Conservation (phyloP, 257 asterid genomes). For the Solanum clarkiae region DNA sequence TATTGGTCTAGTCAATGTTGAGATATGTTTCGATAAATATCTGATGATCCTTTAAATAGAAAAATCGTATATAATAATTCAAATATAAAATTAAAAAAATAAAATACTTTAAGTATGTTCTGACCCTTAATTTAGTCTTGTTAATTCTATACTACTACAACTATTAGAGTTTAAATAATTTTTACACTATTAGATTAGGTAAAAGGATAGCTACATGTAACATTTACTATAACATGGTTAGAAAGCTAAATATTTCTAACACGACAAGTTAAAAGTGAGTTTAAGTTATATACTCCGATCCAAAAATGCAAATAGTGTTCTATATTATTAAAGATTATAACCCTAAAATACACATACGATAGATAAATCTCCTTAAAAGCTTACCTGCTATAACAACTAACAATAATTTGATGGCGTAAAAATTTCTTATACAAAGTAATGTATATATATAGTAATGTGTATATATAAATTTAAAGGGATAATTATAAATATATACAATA, state of each 20-base stretch:
- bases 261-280: not conserved
- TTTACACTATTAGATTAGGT: not conserved
- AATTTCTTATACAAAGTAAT: not conserved
- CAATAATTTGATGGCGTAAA: not conserved
- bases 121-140: not conserved
- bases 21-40: too few species aligned
- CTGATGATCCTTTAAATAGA: too few species aligned
- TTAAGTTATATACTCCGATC: not conserved
- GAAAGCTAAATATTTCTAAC: not conserved
- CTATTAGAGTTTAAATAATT: not conserved
- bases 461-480: too few species aligned
- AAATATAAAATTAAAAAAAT: not conserved
- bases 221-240: not conserved
- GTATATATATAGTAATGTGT: too few species aligned
- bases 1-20: too few species aligned
- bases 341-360: not conserved
- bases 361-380: not conserved
- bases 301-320: not conserved
- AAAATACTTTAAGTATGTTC: not conserved
- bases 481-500: too few species aligned
- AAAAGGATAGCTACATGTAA: not conserved
- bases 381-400: not conserved
- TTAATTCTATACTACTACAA: not conserved
- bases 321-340: not conserved
- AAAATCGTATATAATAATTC: not conserved